Base-by-base conservation (phyloP, 2,329 filamentous ascomycete species). In the Dryadomyces quercus-mongolicae region DNA sequence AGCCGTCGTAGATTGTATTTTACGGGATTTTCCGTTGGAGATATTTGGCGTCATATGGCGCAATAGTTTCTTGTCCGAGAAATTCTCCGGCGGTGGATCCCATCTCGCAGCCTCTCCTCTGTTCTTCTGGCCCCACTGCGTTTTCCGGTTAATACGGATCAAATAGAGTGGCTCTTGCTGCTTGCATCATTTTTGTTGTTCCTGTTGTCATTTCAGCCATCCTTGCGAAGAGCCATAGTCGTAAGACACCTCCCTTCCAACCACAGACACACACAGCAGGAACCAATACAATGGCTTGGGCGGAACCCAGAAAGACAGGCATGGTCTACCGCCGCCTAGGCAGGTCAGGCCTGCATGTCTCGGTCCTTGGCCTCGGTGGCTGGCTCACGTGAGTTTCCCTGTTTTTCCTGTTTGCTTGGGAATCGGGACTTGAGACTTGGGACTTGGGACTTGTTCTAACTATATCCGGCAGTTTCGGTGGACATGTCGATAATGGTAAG, bases 341-440 rank as follows among this genome's bases (percentile, higher is more conserved):
- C 52, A 65, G 66, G 52, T 82, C 80, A 5, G 83, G 84, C 15
- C 72, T 86, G 5, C 80, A 86, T 62, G 81, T 86, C 44, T 86
- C 82, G 12, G 80, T 77, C 10, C 81, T 87, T 49, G 78, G 80
- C 1, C 70, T 87, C 0, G 84, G 79, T 40, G 75, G 78, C 51
- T 81, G 80, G 57, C 52, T 59, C 34, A 59, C 57, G 2, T 85
- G 83, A 57, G 82, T 48, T 52, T 16, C 20, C 18, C 20, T 15
- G 15, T 9, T 4, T 15, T 8, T 40, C 5, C 15, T 74, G 75
- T 75, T 5, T 25, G 16, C n/a, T 38, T 12, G 34, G 7, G 7
- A 38, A 38, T n/a, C 38, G 21, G 20, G n/a, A n/a, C n/a, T n/a
- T n/a, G n/a, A n/a, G n/a, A n/a, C 52, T 16, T 34, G 7, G 21